Evolutionary conservation across 495 filamentous ascomycete genomes (phyloP).

Genomic region (Gamarada debralockiae): DNA sequence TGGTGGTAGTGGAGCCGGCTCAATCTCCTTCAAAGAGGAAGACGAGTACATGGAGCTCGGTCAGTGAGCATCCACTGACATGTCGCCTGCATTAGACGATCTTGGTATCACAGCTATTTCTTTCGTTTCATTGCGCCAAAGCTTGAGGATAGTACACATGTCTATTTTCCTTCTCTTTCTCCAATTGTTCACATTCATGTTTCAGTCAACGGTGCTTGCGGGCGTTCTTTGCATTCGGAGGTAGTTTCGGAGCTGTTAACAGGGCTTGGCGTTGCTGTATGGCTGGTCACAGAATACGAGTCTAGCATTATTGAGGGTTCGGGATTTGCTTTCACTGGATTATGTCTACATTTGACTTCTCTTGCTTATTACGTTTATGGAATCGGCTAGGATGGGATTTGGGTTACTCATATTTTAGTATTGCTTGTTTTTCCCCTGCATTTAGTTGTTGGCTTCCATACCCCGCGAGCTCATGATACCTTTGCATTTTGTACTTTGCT

Average conservation of each 20-base stretch:
- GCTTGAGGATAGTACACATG: slow-evolving; percentile 14
- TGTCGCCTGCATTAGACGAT: too few species aligned
- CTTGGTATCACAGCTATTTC: not conserved
- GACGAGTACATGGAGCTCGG: slow-evolving; percentile 87
- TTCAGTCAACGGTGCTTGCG: slow-evolving; percentile 17
- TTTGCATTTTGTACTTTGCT: slow-evolving; percentile 14
- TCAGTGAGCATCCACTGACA: too few species aligned
- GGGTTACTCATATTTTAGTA: not conserved
- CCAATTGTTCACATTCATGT: slow-evolving; percentile 22
- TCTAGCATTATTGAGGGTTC: slow-evolving; percentile 5
- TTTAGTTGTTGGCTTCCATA: slow-evolving; percentile 11
- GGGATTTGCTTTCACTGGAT: slow-evolving; percentile 10
- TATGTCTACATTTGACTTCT: slow-evolving; percentile 11
- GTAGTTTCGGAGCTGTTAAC: slow-evolving; percentile 21
- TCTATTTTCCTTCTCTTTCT: slow-evolving; percentile 25
- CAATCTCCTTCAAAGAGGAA: slow-evolving; percentile 81
- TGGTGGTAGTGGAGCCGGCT: slow-evolving; percentile 48
- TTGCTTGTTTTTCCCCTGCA: not conserved
- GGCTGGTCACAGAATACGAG: slow-evolving; percentile 19
- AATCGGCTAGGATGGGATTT: not conserved
- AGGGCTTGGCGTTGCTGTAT: slow-evolving; percentile 19
- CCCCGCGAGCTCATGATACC: slow-evolving; percentile 21
- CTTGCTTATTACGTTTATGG: not conserved
- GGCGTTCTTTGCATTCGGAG: slow-evolving; percentile 26
- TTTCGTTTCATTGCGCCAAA: slow-evolving; percentile 1